phyloP scores from a whole-genome alignment of 2,329 filamentous ascomycete species.

The Aplosporella prunicola region DNA sequence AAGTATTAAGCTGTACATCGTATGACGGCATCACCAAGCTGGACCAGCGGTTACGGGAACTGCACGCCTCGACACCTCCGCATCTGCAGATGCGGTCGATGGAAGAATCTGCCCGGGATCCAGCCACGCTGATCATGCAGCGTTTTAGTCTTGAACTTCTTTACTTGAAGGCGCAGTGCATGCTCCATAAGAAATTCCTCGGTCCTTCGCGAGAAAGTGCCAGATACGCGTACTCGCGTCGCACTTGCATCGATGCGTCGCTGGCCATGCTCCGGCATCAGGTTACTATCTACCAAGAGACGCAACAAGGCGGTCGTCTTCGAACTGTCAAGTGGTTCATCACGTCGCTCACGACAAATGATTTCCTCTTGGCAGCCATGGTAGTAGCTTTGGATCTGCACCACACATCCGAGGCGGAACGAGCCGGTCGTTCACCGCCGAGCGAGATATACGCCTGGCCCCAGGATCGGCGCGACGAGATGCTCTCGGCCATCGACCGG shows the following conservation, averaged over 20 bases:
- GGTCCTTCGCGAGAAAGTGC: slow-evolving; percentile 67
- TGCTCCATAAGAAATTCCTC: slow-evolving; percentile 82
- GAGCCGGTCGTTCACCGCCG: slow-evolving; percentile 25
- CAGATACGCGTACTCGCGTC: slow-evolving; percentile 74
- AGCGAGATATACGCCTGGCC: slow-evolving; percentile 36
- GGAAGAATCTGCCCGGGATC: slow-evolving; percentile 64
- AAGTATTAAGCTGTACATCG: slow-evolving; percentile 51
- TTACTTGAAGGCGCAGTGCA: slow-evolving; percentile 79
- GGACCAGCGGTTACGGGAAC: slow-evolving; percentile 47
- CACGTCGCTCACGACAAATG: slow-evolving; percentile 67
- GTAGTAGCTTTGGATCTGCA: slow-evolving; percentile 76
- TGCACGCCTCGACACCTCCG: slow-evolving; percentile 60
- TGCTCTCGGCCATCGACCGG: slow-evolving; percentile 64
- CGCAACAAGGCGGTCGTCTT: slow-evolving; percentile 60
- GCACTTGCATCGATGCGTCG: slow-evolving; percentile 76
- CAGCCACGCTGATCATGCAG: slow-evolving; percentile 60
- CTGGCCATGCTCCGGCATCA: slow-evolving; percentile 74
- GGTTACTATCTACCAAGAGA: slow-evolving; percentile 64
- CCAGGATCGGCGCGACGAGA: slow-evolving; percentile 52
- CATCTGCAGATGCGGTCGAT: slow-evolving; percentile 68
- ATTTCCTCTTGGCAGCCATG: slow-evolving; percentile 80
- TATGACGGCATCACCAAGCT: slow-evolving; percentile 55
- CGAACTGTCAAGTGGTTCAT: slow-evolving; percentile 70
- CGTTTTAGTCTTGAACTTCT: slow-evolving; percentile 76
- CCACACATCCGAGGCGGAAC: slow-evolving; percentile 46